Evolutionary conservation across 163 green algal genomes (phyloP), one percentile per base, ranked within the genome.

Genomic region (Chlamydomonas reinhardtii): DNA sequence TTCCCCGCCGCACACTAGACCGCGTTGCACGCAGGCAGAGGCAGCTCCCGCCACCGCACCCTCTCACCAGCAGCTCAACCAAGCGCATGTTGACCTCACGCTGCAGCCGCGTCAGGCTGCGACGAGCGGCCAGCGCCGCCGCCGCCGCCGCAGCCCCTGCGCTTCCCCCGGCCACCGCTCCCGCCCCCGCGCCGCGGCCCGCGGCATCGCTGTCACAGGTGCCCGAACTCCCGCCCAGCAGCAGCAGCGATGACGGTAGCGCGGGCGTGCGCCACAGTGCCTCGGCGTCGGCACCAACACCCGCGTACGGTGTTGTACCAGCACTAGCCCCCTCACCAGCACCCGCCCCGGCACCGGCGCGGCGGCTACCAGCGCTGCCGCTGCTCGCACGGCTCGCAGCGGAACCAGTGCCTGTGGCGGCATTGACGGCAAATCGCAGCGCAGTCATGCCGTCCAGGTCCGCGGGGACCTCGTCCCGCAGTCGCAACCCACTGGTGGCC

Each of bases 41-140:
- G n/a, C n/a, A n/a, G n/a, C n/a, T n/a, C n/a, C n/a, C n/a, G n/a
- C n/a, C n/a, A n/a, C n/a, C n/a, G n/a, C n/a, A n/a, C n/a, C n/a
- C n/a, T 5, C 48, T 56, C 48, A 56, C 48, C 48, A 84, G 62
- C n/a, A 74, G 52, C 11, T 52, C 29, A 29, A 56, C 64, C 64
- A 84, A 65, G 8, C 76, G 64, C 48, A 61, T 76, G 66, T 85
- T 85, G 22, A 85, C 76, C 14, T 56, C 78, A n/a, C 48, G 39
- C 78, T 85, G 78, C 12, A 16, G 39, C 37, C 64, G 43, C 27
- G 56, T 43, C 64, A 84, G n/a, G 29, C 39, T 27, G 22, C 76
- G 59, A 3, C 66, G 35, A 32, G 48, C 22, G 59, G 59, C 32
- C 32, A 82, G 75, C 17, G 65, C 65, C 16, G 65, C 65, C 14